Percentiles rank a stretch among this genome's conserved stretches.
These are phyloP conservation scores for Neurospora discreta DNA, from an alignment of 495 filamentous ascomycete species.

Conservation along the genomic window DNA sequence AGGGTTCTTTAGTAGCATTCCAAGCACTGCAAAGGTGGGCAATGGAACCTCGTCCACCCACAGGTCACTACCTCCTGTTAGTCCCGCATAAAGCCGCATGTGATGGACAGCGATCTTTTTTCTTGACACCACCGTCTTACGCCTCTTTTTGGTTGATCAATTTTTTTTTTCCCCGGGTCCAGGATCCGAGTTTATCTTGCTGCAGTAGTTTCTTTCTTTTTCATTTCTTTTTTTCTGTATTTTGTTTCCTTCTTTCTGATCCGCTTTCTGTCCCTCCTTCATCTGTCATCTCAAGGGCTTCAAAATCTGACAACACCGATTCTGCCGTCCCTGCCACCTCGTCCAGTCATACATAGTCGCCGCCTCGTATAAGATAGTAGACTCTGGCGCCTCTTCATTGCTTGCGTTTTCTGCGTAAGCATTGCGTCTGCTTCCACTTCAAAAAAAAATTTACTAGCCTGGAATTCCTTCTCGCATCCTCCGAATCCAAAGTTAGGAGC, in stretches of 20 bases:
- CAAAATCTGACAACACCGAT: background rate
- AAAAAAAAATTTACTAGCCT: no score
- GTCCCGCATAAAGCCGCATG: background rate
- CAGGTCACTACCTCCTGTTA: background rate
- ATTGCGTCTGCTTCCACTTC: background rate
- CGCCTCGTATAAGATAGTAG: background rate
- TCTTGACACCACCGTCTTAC: background rate
- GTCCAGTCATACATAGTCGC: background rate
- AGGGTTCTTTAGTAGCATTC: background rate
- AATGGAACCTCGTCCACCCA: background rate
- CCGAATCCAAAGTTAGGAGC: no score
- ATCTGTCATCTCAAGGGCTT: background rate
- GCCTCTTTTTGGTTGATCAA: background rate
- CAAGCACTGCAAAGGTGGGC: no score
- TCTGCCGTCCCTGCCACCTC: background rate
- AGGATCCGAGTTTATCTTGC: background rate
- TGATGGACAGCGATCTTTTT: background rate
- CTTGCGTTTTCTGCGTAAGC: background rate
- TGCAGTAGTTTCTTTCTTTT: background rate
- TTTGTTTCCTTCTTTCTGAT: background rate
- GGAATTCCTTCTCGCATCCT: no score
- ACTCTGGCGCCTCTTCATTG: background rate
- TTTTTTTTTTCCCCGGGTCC: background rate
- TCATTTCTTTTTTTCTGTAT: no score
- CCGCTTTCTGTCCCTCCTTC: background rate